Conservation (phyloP, 305 asterid species). For the Fraxinus ornus region DNA sequence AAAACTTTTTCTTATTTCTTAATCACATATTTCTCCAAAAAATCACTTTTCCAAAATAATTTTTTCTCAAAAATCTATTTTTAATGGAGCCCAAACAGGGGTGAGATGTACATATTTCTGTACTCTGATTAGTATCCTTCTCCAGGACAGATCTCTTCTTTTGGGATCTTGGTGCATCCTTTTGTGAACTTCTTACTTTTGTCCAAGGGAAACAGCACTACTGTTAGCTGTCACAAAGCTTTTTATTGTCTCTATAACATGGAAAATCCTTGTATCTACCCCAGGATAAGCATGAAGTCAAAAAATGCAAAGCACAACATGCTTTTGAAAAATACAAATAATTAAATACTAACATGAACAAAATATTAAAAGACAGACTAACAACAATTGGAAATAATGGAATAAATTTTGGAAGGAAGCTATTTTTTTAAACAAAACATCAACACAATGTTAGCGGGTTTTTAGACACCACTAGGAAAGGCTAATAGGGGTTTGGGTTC, state of each 20-base stretch:
- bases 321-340: conserved; percentile 17
- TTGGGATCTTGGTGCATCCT: neutral
- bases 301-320: neutral
- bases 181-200: neutral
- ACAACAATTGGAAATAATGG: conserved; percentile 4
- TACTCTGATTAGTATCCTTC: neutral
- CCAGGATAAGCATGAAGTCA: neutral
- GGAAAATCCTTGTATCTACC: neutral
- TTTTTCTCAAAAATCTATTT: neutral
- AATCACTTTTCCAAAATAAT: neutral
- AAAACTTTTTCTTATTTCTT: neutral
- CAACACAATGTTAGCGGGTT: neutral
- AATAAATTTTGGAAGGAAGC: neutral
- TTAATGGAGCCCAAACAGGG: neutral
- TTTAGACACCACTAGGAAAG: neutral
- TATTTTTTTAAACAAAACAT: neutral
- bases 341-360: neutral
- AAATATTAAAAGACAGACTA: conserved; percentile 1
- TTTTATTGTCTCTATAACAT: conserved; percentile 9
- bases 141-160: neutral
- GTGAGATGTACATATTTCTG: neutral
- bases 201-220: conserved; percentile 1
- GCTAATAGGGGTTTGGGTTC: neutral
- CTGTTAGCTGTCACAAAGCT: neutral
- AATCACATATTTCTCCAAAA: neutral